A percentile compares a stretch with the other conserved stretches of the same genome.
Evolutionary conservation across 2,329 filamentous ascomycete genomes (phyloP).

Genomic region (Nemania serpens): DNA sequence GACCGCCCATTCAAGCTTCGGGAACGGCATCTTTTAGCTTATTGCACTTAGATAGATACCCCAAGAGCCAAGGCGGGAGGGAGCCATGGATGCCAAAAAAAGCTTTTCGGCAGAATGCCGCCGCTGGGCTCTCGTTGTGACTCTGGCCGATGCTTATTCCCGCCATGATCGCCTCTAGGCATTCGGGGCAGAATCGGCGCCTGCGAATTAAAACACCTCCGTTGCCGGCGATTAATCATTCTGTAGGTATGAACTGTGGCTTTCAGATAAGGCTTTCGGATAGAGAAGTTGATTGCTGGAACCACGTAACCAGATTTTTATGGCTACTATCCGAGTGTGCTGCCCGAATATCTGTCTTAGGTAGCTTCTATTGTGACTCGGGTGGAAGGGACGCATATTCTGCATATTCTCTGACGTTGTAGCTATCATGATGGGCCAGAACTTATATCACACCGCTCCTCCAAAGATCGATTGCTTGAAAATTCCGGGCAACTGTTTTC

Average conservation of each 20-base stretch:
- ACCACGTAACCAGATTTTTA: neutral
- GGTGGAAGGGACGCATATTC: neutral
- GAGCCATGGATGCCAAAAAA: neutral
- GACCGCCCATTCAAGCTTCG: neutral
- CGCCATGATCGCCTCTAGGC: constrained; percentile 12
- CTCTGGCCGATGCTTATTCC: constrained; percentile 28
- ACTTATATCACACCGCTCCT: constrained; percentile 2
- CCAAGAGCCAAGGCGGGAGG: constrained; percentile 6
- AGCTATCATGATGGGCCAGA: neutral
- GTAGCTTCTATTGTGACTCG: neutral
- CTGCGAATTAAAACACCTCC: constrained; percentile 27
- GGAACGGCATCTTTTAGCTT: neutral
- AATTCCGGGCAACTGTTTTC: too few species aligned
- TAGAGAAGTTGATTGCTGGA: neutral
- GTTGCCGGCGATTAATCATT: constrained; percentile 32
- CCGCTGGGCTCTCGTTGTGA: constrained; percentile 4
- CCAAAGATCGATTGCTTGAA: too few species aligned
- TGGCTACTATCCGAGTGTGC: neutral
- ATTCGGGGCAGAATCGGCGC: constrained; percentile 33
- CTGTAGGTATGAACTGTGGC: constrained; percentile 2
- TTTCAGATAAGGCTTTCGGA: neutral
- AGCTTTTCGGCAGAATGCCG: constrained; percentile 8
- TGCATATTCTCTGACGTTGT: too few species aligned
- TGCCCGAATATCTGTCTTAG: neutral
- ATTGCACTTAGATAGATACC: neutral